Conservation (phyloP, 2,329 filamentous ascomycete species). For the Trichoderma sp. region DNA sequence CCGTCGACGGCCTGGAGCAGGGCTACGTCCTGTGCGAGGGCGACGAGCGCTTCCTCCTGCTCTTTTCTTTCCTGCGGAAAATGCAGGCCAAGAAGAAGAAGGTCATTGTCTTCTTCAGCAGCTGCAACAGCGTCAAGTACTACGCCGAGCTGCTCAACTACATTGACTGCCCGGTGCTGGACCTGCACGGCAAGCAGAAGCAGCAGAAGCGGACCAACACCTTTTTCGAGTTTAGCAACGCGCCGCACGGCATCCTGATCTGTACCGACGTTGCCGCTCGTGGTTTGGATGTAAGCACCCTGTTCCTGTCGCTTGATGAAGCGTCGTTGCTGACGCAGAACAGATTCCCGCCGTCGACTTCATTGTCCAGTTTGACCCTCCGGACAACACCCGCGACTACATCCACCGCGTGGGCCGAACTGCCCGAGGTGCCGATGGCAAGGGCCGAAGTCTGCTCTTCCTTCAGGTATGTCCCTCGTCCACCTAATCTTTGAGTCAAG, state of each 20-base stretch:
- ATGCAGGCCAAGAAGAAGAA: slow-evolving; percentile 82
- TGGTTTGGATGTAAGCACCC: slow-evolving; percentile 73
- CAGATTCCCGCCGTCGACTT: slow-evolving; percentile 92
- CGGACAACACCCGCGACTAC: slow-evolving; percentile 87
- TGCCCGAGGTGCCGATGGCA: slow-evolving; percentile 78
- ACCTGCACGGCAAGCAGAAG: slow-evolving; percentile 93
- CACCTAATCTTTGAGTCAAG: too few relatives aligned
- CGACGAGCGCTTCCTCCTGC: slow-evolving; percentile 88
- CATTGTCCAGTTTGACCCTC: slow-evolving; percentile 94
- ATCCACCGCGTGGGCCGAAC: slow-evolving; percentile 97
- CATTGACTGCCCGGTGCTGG: slow-evolving; percentile 87
- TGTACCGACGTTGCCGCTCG: slow-evolving; percentile 96
- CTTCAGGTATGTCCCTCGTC: slow-evolving; percentile 49
- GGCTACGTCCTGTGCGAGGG: slow-evolving; percentile 93
- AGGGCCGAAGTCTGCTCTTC: slow-evolving; percentile 90
- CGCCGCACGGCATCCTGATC: slow-evolving; percentile 82
- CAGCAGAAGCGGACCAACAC: slow-evolving; percentile 99
- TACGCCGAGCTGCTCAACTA: slow-evolving; percentile 95
- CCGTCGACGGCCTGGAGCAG: slow-evolving; percentile 91
- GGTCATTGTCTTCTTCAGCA: slow-evolving; percentile 95
- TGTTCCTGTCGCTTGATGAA: not conserved
- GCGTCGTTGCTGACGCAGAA: not conserved
- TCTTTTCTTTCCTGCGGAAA: slow-evolving; percentile 92
- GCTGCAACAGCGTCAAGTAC: slow-evolving; percentile 93
- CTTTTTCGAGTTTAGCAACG: slow-evolving; percentile 88